These are phyloP conservation scores for Venturia oleaginea DNA, from an alignment of 2,329 filamentous ascomycete species.

Conservation along the genomic window DNA sequence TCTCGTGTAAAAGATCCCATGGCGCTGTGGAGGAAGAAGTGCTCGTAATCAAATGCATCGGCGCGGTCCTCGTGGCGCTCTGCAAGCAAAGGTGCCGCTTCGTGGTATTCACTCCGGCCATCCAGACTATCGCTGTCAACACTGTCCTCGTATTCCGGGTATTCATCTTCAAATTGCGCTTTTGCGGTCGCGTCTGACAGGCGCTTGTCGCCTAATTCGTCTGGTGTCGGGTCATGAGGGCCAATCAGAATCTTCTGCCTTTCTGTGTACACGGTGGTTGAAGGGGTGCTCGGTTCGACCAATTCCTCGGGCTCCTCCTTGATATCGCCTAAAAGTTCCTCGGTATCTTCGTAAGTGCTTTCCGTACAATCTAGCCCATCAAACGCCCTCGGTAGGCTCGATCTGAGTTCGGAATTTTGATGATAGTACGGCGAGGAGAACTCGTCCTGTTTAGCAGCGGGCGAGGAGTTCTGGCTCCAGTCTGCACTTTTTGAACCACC, in stretches of 20 bases:
- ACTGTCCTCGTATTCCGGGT: conserved; percentile 16
- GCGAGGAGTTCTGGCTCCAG: conserved; percentile 15
- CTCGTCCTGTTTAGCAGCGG: not conserved
- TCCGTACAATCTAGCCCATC: conserved; percentile 17
- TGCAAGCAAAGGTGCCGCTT: conserved; percentile 17
- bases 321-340: conserved; percentile 20
- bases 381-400: not conserved
- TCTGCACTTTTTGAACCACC: conserved; percentile 5
- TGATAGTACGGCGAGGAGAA: not conserved
- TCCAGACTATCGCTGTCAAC: conserved; percentile 6
- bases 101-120: conserved; percentile 16
- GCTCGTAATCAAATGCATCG: conserved; percentile 93
- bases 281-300: conserved; percentile 12
- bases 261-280: not conserved
- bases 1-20: conserved; percentile 65
- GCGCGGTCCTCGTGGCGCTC: conserved; percentile 81
- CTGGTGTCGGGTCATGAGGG: conserved; percentile 16
- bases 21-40: conserved; percentile 89
- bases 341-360: conserved; percentile 21
- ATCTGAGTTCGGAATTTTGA: not conserved
- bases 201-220: conserved; percentile 27
- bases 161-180: conserved; percentile 24
- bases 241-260: conserved; percentile 12
- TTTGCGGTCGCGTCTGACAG: conserved; percentile 31
- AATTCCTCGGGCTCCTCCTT: conserved; percentile 14